Evolutionary conservation across 2,329 filamentous ascomycete species (phyloP).

Genomic region (Dactylellina drechsleri): DNA sequence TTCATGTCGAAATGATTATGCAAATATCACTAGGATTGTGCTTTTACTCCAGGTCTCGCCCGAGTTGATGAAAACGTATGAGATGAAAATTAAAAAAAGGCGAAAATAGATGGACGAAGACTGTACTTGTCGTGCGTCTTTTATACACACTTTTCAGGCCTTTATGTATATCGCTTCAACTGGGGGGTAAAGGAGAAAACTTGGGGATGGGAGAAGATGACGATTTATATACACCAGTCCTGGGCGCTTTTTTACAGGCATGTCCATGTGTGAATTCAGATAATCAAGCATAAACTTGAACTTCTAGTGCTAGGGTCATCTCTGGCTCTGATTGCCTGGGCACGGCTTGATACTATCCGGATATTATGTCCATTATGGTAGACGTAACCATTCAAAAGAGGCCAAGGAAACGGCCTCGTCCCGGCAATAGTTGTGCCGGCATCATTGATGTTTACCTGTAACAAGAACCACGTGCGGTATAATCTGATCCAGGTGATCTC

Average conservation of each 20-base stretch:
- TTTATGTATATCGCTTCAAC: not conserved
- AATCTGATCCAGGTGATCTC: conserved; percentile 46
- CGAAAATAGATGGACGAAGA: conserved; percentile 26
- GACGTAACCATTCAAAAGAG: conserved; percentile 19
- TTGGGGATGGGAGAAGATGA: conserved; percentile 8
- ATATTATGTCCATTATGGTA: not conserved
- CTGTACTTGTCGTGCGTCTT: conserved; percentile 27
- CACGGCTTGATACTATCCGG: conserved; percentile 44
- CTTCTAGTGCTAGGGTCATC: not conserved
- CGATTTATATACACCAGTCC: conserved; percentile 39
- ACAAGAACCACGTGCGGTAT: conserved; percentile 49
- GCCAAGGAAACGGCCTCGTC: conserved; percentile 22
- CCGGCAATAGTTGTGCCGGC: conserved; percentile 51
- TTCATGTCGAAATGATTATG: conserved; percentile 41
- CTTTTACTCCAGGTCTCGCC: no score
- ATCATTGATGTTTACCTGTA: conserved; percentile 26
- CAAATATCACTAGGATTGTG: conserved; percentile 27
- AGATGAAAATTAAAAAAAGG: not conserved
- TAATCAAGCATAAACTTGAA: no score
- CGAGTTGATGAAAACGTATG: conserved; percentile 38
- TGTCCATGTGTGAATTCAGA: not conserved
- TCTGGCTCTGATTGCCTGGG: not conserved
- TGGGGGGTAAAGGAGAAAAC: not conserved
- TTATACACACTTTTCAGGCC: not conserved
- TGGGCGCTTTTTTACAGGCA: not conserved